Evolutionary conservation across 441 rosid genomes (phyloP).

Genomic region (Biscutella laevigata): DNA sequence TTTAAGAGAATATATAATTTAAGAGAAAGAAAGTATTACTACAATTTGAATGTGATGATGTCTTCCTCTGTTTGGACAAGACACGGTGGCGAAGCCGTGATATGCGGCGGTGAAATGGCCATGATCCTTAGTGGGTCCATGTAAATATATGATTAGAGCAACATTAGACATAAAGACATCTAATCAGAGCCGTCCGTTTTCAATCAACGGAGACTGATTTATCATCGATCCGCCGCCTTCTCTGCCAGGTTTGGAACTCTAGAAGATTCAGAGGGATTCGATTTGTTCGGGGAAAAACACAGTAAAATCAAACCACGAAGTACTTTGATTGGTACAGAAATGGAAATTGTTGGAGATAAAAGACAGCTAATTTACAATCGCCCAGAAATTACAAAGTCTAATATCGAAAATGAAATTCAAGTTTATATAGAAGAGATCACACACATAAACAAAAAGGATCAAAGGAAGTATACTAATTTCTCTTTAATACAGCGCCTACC

Average conservation of each 20-base stretch:
- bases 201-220: neutral
- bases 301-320: neutral
- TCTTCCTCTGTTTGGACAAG: neutral
- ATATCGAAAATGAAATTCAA: constrained; percentile 2
- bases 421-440: constrained; percentile 6
- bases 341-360: constrained; percentile 6
- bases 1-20: neutral
- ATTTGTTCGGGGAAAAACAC: neutral
- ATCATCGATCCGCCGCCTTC: constrained; percentile 4
- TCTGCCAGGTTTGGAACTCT: neutral
- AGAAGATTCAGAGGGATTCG: too few relatives aligned
- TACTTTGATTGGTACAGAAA: constrained; percentile 6
- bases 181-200: constrained; percentile 11
- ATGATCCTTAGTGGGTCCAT: neutral
- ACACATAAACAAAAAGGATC: neutral
- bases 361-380: constrained; percentile 16
- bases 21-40: too few relatives aligned
- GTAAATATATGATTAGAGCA: neutral
- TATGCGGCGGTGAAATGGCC: constrained; percentile 13
- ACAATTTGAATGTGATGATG: neutral
- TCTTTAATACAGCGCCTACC: constrained; percentile 23
- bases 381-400: neutral
- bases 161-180: neutral
- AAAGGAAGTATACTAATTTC: constrained; percentile 13
- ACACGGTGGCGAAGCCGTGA: constrained; percentile 17